These are phyloP conservation scores for Talaromyces ruber DNA, from an alignment of 495 filamentous ascomycete species.

Conservation along the genomic window DNA sequence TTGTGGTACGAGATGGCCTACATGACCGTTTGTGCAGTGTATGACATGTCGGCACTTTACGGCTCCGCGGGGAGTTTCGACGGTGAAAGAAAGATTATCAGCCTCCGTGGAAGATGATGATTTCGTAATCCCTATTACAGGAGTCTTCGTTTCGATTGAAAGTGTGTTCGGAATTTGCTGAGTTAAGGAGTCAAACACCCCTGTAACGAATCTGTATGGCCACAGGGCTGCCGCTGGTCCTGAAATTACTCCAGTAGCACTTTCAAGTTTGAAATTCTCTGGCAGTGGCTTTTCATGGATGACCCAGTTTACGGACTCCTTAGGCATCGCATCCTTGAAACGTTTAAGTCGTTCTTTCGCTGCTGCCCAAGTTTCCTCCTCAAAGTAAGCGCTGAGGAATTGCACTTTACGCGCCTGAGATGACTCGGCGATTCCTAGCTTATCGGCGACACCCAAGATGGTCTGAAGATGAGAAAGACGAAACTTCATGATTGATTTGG, in stretches of 20 bases:
- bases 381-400: not conserved
- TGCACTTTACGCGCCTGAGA: not conserved
- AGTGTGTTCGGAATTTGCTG: slow-evolving; percentile 13
- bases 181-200: slow-evolving; percentile 51
- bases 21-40: slow-evolving; percentile 74
- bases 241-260: slow-evolving; percentile 34
- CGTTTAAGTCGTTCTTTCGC: not conserved
- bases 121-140: slow-evolving; percentile 34
- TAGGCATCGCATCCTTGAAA: not conserved
- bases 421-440: not conserved
- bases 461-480: slow-evolving; percentile 16
- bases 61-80: slow-evolving; percentile 49
- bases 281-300: not conserved
- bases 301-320: not conserved
- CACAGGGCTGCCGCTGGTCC: slow-evolving; percentile 46
- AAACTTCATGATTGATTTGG: slow-evolving; percentile 19
- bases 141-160: slow-evolving; percentile 69
- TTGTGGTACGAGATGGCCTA: slow-evolving; percentile 58
- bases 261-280: slow-evolving; percentile 24
- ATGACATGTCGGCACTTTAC: slow-evolving; percentile 53
- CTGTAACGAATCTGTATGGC: slow-evolving; percentile 75
- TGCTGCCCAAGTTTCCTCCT: not conserved
- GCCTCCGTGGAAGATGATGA: no score
- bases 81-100: slow-evolving; percentile 26
- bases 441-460: not conserved